These are phyloP conservation scores for Dothideomycetes sp. DNA, from an alignment of 2,329 filamentous ascomycete species.

Conservation along the genomic window DNA sequence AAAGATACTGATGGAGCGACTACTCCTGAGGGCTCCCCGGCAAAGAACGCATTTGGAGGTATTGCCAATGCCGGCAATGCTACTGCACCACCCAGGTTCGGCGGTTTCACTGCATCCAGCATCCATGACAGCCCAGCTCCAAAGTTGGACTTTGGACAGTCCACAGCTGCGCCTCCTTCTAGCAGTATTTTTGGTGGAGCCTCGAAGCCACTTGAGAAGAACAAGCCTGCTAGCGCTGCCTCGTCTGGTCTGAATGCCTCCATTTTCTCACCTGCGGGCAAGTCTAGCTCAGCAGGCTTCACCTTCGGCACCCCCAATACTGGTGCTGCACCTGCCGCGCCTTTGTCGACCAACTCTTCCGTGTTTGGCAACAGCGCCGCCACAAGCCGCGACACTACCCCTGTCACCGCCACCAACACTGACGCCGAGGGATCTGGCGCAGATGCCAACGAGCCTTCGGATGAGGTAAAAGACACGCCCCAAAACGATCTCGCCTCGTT, in stretches of 20 bases:
- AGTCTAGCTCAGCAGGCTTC: constrained; percentile 22
- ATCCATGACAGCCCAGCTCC: not conserved
- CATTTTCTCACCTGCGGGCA: constrained; percentile 14
- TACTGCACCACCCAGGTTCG: constrained; percentile 8
- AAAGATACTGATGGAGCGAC: constrained; percentile 14
- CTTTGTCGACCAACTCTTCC: constrained; percentile 18
- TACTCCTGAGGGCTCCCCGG: constrained; percentile 13
- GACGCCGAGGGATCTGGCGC: constrained; percentile 21
- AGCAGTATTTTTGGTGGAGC: not conserved
- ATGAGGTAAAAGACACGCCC: constrained; percentile 15
- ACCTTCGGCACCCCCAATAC: constrained; percentile 22
- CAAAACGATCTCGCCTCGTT: constrained; percentile 50
- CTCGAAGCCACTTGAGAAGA: not conserved
- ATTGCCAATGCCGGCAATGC: not conserved
- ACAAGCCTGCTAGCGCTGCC: constrained; percentile 12
- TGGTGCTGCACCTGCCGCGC: constrained; percentile 15
- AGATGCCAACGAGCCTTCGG: constrained; percentile 15
- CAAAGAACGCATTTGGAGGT: constrained; percentile 16
- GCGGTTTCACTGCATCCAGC: constrained; percentile 2
- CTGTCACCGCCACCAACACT: constrained; percentile 28
- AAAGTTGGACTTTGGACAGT: not conserved
- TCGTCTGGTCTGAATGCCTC: constrained; percentile 12
- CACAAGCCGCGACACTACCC: constrained; percentile 34
- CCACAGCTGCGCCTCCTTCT: constrained; percentile 1
- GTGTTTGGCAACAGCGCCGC: constrained; percentile 24